These are phyloP conservation scores for Euryodendron excelsum DNA, from an alignment of 148 eudicot genomes.

Conservation along the genomic window DNA sequence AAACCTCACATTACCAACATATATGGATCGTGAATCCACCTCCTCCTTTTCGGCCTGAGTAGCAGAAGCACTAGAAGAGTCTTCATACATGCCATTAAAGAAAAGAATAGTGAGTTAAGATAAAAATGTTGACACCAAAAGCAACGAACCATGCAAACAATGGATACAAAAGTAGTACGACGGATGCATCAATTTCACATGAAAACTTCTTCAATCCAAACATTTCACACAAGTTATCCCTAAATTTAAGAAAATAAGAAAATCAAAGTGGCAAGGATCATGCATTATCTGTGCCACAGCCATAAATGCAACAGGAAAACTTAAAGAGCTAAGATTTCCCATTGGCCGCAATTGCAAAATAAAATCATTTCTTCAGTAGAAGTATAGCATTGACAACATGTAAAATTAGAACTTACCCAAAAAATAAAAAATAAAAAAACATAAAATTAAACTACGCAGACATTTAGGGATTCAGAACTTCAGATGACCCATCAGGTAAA, in stretches of 20 bases:
- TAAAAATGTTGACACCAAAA: not conserved
- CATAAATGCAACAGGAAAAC: not conserved
- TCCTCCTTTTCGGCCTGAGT: conserved; percentile 38
- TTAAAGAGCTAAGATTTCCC: not conserved
- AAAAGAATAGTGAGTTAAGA: not conserved
- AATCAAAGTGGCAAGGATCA: not conserved
- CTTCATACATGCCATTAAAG: conserved; percentile 23
- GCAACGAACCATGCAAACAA: not conserved
- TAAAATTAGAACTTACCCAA: not conserved
- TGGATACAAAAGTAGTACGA: not conserved
- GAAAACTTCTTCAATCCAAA: not conserved
- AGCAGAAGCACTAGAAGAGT: conserved; percentile 34
- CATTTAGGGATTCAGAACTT: not conserved
- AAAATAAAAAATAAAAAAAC: no score
- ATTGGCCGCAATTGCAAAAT: not conserved
- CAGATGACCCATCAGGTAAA: not conserved
- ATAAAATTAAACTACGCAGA: no score
- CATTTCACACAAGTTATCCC: not conserved
- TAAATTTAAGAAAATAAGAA: not conserved
- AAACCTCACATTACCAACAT: conserved; percentile 34
- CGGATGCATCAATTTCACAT: not conserved
- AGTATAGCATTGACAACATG: not conserved
- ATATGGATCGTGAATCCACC: conserved; percentile 32
- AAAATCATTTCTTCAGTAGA: not conserved
- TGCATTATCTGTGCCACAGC: not conserved